Base-by-base conservation (phyloP, 371 early-diverging fungal genomes). In the Catenaria anguillulae region DNA sequence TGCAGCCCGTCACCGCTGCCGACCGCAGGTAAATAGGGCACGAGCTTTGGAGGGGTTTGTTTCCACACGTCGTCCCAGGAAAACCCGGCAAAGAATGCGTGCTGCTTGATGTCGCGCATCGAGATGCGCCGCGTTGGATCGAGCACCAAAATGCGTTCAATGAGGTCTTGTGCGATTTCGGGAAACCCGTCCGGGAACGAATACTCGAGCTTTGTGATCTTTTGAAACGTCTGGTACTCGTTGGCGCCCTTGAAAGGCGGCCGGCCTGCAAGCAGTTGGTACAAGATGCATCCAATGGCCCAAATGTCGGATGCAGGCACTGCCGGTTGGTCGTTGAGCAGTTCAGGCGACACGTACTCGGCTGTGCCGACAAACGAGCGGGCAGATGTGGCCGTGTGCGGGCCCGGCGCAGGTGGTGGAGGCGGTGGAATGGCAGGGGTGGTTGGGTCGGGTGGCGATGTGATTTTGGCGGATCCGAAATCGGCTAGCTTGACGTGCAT, bases 261-360 rank as follows among this genome's bases (percentile, higher is more conserved):
- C 55, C 77, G 74, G 8, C 97, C 98, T 29, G 86, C 80, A 17
- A 94, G 71, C 77, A 99, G 73, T 73, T 98, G 98, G 73, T 86
- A 98, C 4, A 96, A 79, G 21, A 99, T 95, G 73, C 97, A 96
- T 2, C 97, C 99, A 29, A 99, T 70, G 17, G 99, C 93, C 99
- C 99, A 99, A 33, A 91, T 75, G 72, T 99, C 99, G 6, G 93
- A 88, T 72, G 83, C 82, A 63, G 75, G 75, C 42, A 79, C 76
- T 4, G 87, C 90, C 0, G 82, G 81, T 56, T 88, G 86, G 68
- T 90, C 90, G 40, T 82, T 84, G 50, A 99, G 79, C 36, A 98
- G 76, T 74, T 99, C 99, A 3, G 98, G 98, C 3, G 95, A 90
- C 33, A 89, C 95, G 74, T 89, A 93, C 73, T 92, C 95, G 17